Evolutionary conservation across 2,329 filamentous ascomycete genomes (phyloP).

Genomic region (Amauroascus verrucosus): DNA sequence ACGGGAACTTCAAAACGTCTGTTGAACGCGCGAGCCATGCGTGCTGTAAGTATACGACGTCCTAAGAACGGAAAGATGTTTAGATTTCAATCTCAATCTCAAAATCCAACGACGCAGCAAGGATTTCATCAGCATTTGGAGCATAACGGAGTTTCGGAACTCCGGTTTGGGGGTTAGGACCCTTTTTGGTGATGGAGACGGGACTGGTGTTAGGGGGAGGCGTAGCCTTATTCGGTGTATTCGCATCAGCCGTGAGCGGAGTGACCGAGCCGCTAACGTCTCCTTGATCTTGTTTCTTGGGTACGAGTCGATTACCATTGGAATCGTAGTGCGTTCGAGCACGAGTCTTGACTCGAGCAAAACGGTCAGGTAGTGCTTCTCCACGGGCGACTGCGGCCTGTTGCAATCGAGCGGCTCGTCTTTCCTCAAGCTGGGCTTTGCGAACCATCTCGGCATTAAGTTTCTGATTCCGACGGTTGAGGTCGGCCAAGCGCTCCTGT

Average conservation of each 20-base stretch:
- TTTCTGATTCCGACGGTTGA: slow-evolving; percentile 76
- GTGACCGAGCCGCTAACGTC: slow-evolving; percentile 41
- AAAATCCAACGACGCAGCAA: slow-evolving; percentile 67
- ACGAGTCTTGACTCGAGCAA: slow-evolving; percentile 54
- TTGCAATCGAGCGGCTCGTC: slow-evolving; percentile 50
- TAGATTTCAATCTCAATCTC: slow-evolving; percentile 71
- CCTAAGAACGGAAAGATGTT: neutral
- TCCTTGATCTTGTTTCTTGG: slow-evolving; percentile 38
- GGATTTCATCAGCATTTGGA: slow-evolving; percentile 83
- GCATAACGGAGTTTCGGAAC: slow-evolving; percentile 62
- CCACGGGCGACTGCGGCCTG: slow-evolving; percentile 54
- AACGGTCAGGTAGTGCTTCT: slow-evolving; percentile 46
- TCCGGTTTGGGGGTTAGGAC: slow-evolving; percentile 37
- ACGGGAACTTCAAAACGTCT: neutral
- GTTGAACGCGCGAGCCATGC: neutral
- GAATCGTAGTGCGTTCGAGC: slow-evolving; percentile 60
- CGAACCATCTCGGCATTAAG: slow-evolving; percentile 84
- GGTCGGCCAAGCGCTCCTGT: slow-evolving; percentile 69
- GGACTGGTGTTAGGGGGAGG: slow-evolving; percentile 39
- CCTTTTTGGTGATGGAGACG: slow-evolving; percentile 19
- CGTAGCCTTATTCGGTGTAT: slow-evolving; percentile 47
- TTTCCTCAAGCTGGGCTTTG: slow-evolving; percentile 76
- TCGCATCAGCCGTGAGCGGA: slow-evolving; percentile 41
- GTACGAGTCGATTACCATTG: slow-evolving; percentile 37
- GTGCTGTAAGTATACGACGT: neutral